Conservation (phyloP, 2,329 filamentous ascomycete species). For the Curvularia spicifera region DNA sequence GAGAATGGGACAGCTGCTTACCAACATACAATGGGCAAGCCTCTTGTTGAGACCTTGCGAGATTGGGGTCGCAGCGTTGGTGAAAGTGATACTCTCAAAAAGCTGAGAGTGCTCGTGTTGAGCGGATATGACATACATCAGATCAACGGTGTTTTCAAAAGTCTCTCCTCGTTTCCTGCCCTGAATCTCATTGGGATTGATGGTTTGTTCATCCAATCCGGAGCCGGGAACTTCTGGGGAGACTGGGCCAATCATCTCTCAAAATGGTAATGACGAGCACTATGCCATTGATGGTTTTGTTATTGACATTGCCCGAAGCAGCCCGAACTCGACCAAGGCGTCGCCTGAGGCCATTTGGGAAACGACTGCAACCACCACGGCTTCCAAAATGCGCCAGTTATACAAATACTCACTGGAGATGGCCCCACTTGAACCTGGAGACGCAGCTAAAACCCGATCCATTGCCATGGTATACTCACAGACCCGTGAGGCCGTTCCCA, state of each 20-base stretch:
- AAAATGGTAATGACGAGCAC: background rate
- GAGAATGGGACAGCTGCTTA: background rate
- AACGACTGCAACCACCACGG: conserved; percentile 9
- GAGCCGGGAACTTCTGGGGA: background rate
- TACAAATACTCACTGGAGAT: conserved; percentile 15
- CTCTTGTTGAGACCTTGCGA: conserved; percentile 14
- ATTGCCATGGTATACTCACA: conserved; percentile 11
- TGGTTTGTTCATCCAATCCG: background rate
- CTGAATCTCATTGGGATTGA: conserved; percentile 24
- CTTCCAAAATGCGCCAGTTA: conserved; percentile 22
- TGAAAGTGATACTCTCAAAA: conserved; percentile 26
- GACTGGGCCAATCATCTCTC: conserved; percentile 9
- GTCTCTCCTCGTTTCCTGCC: conserved; percentile 22
- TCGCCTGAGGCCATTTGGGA: conserved; percentile 15
- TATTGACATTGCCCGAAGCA: conserved; percentile 1
- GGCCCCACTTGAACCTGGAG: background rate
- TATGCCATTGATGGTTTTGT: background rate
- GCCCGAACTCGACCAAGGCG: background rate
- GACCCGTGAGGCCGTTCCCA: background rate
- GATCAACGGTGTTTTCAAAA: conserved; percentile 10
- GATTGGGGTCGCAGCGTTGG: conserved; percentile 30
- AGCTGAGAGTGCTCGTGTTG: conserved; percentile 26
- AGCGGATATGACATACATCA: conserved; percentile 13
- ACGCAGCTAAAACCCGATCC: background rate
- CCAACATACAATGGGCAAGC: background rate